Percentiles rank a stretch among this genome's conserved stretches.
These are phyloP conservation scores for Exophiala lecanii-corni DNA, from an alignment of 2,329 filamentous ascomycete genomes.

Conservation along the genomic window DNA sequence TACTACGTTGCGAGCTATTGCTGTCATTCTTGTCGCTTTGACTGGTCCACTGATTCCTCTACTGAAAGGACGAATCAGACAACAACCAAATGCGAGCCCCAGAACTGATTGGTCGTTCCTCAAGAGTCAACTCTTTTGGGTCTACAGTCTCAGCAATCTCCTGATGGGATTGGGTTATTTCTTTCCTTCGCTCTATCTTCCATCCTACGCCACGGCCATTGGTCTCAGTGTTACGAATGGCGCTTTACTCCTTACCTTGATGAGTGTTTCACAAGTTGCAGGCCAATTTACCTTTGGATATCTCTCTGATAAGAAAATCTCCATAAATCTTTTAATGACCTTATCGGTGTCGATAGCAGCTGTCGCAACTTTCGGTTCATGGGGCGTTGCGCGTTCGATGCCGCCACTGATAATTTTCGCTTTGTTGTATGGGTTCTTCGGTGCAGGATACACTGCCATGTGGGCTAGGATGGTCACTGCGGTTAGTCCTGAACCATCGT, in stretches of 20 bases:
- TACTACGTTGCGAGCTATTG: conserved; percentile 41
- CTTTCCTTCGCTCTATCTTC: conserved; percentile 37
- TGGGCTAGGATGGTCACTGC: conserved; percentile 39
- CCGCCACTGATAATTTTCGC: conserved; percentile 39
- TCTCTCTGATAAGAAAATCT: conserved; percentile 38
- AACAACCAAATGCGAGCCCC: neutral
- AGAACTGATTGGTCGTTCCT: conserved; percentile 33
- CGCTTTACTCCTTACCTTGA: conserved; percentile 21
- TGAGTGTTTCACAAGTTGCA: conserved; percentile 20
- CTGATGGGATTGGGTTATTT: conserved; percentile 35
- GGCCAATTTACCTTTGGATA: conserved; percentile 28
- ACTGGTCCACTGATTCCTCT: conserved; percentile 38
- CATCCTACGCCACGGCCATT: conserved; percentile 31
- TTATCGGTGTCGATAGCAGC: conserved; percentile 39
- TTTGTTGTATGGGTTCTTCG: conserved; percentile 43
- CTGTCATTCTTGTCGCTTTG: conserved; percentile 34
- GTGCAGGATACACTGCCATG: conserved; percentile 39
- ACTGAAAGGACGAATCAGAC: conserved; percentile 35
- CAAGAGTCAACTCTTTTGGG: conserved; percentile 35
- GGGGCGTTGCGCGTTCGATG: conserved; percentile 44
- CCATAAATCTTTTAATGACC: conserved; percentile 39
- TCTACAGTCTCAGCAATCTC: conserved; percentile 45
- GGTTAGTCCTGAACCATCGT: conserved; percentile 14
- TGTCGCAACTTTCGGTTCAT: conserved; percentile 42
- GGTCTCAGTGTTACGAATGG: conserved; percentile 15